Conservation (phyloP, 768 basidiomycete species). For the Tylopilus balloui region DNA sequence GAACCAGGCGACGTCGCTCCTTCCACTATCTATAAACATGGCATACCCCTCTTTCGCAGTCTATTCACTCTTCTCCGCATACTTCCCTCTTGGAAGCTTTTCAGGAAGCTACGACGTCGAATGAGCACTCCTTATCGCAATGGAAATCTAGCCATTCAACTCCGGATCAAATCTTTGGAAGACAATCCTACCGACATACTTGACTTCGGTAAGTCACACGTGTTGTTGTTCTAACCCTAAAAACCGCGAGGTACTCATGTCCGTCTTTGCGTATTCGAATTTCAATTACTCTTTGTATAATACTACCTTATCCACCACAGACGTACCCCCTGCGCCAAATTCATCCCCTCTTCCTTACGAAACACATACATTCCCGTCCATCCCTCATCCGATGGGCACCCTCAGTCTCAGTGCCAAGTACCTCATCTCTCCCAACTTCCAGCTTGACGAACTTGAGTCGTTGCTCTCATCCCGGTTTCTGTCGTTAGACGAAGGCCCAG, state of each 20-base stretch:
- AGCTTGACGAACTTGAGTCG: constrained; percentile 73
- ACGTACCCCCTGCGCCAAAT: constrained; percentile 38
- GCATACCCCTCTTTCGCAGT: constrained; percentile 77
- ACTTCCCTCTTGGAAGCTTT: constrained; percentile 72
- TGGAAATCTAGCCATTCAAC: constrained; percentile 45
- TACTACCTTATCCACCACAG: constrained; percentile 22
- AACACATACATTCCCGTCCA: constrained; percentile 57
- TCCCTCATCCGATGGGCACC: constrained; percentile 65
- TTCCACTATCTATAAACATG: constrained; percentile 80
- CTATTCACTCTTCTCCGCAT: constrained; percentile 64
- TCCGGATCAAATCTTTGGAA: constrained; percentile 40
- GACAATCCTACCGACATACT: constrained; percentile 28
- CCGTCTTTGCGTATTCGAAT: constrained; percentile 18
- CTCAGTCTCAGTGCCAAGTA: constrained; percentile 61
- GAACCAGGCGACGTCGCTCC: constrained; percentile 51
- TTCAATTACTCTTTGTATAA: constrained; percentile 8
- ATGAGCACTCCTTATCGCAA: constrained; percentile 34
- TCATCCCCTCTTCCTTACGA: constrained; percentile 43
- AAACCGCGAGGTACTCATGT: constrained; percentile 31
- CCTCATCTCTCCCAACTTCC: constrained; percentile 63
- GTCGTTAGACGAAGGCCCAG: constrained; percentile 58
- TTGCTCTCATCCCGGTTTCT: constrained; percentile 70
- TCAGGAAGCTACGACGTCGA: constrained; percentile 52
- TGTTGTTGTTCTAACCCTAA: constrained; percentile 23
- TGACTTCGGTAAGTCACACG: constrained; percentile 36